Base-by-base conservation (phyloP, 2,329 filamentous ascomycete species). In the Diplocarpon rosae region DNA sequence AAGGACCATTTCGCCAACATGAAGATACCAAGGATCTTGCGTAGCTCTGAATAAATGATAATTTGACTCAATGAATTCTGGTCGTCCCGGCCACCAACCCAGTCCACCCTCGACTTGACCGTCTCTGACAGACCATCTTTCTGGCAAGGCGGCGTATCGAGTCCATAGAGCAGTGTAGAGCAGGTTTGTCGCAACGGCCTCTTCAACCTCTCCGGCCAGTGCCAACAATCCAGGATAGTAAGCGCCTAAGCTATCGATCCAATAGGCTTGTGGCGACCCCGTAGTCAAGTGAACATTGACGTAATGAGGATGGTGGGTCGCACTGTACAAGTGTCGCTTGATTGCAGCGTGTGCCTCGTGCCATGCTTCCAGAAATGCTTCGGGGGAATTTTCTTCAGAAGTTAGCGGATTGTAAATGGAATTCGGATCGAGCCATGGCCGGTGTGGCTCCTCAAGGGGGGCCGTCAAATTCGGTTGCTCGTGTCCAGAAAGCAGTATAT, bases 11-110 rank as follows among this genome's bases (percentile, higher is more conserved):
- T 98, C 92, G 24, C 89, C 92, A 15, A 94, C 85, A 60, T 95
- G 83, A 4, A 96, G 70, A 64, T 95, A 96, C 89, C 90, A 98
- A 0, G 89, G 89, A 62, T 98, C 92, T 56, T 82, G 77, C 0
- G 92, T 96, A 1, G 90, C 89, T 40, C 85, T 82, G 62, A 93
- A 96, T n/a, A 98, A 70, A 59, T 96, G 86, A 65, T 94, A 98
- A 0, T 85, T 95, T 1, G 88, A 95, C 65, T 98, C 92, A 54
- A 95, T 88, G 60, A 96, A 96, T 63, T 98, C 92, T 5, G 92
- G 92, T 17, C 92, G 78, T 16, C 93, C 86, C 10, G 87, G 87
- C 85, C 93, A 98, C 87, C 92, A 96, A 10, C 83, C 79, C 20
- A 96, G 76, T 9, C 87, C 86, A 14, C 82, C 80, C 60, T 96